Evolutionary conservation across 129 eudicot species (phyloP), one percentile per base, ranked within the genome.

Genomic region (Heracleum sosnowskyi): DNA sequence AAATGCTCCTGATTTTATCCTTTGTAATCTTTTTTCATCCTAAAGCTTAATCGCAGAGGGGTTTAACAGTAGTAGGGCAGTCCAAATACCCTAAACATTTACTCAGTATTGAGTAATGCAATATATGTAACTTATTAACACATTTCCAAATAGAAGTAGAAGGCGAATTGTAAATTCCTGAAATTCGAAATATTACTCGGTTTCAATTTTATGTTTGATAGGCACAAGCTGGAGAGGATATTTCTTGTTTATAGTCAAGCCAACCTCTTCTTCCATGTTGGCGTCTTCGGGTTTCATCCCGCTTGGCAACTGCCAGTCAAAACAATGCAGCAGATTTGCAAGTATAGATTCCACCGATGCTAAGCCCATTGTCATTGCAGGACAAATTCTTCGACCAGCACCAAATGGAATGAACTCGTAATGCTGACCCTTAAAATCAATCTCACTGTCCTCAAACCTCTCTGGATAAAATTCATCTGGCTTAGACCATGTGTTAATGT

Each of bases 321-420:
- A 84, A n/a, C 77, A 22, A 34, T 77, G 22, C 46, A 84, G 24
- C 31, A 87, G 72, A 69, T 82, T 84, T 1, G 84, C 86, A 18
- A 84, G 34, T n/a, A 78, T 70, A 36, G 77, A 40, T 73, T 84
- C 86, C 10, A 84, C 29, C 2, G 76, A 31, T 0, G 77, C 41
- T 10, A 26, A 29, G 3, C 47, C 86, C 77, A 66, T 72, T 12
- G 18, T 49, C n/a, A 82, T 4, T 8, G 80, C 90, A 1, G 88
- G 87, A 41, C 90, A 87, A 31, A 57, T 35, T 62, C 89, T 82
- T 47, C 89, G 76, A 7, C 91, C 89, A 6, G 81, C 89, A 2
- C 92, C 92, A 79, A 85, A 86, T 4, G 89, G 92, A 46, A 88
- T 6, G 20, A 85, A 69, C 78, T 88, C 89, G 66, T 80, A 88